Evolutionary conservation across 140 eudicot species (phyloP), one percentile per base, ranked within the genome.

Genomic region (Stevia rebaudiana): DNA sequence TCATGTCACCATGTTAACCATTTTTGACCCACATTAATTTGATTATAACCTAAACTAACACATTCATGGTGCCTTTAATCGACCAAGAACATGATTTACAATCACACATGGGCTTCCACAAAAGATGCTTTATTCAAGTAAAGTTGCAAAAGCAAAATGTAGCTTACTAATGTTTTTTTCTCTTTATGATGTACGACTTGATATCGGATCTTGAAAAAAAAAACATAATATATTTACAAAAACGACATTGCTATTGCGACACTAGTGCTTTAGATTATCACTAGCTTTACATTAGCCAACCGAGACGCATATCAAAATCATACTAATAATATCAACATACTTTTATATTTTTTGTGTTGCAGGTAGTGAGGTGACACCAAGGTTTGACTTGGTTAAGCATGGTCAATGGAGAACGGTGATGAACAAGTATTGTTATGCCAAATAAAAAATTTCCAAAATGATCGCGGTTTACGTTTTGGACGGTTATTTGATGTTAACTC

Each of bases 391-490:
- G 51, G 50, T 71, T 74, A 77, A 77, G 85, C 74, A 72, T 80
- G 81, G 67, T 77, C 67, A 24, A 74, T 28, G 69, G 84, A 63
- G 78, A 72, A 80, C 25, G 80, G 70, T 18, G 87, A 37, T 5
- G 78, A 46, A 4, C 73, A 22, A 19, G 57, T 54, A 16, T 65
- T 79, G 71, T 72, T 78, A 68, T 82, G 82, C 88, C 87, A 79
- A 60, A 82, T 36, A 37, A 89, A 81, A 17, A 74, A 48, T 69
- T 84, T 86, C 95, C 89, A 81, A 54, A 81, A 86, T 5, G 95
- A 78, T n/a, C 68, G 70, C 3, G 68, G 81, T 64, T 81, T 81
- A 36, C 79, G 84, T 78, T 83, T 86, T 6, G 64, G 59, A 28
- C 69, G 74, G 36, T 12, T 71, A 39, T 62, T 68, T 75, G 88